Conservation (phyloP, 257 asterid species). For the Coffea canephora region DNA sequence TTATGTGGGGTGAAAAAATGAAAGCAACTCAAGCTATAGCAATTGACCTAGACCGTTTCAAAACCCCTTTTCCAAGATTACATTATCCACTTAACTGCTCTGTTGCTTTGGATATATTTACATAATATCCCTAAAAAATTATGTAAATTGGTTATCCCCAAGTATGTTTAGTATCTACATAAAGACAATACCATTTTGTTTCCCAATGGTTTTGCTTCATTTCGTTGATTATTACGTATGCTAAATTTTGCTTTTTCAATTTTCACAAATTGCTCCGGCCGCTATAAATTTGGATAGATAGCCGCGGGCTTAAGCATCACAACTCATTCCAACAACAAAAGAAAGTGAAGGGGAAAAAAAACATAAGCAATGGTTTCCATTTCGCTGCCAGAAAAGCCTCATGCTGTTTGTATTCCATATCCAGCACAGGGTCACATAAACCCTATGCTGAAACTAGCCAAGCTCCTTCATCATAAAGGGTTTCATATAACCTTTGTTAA, state of each 20-base stretch:
- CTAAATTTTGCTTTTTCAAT: not conserved
- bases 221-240: not conserved
- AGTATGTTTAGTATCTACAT: no score
- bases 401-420: constrained; percentile 34
- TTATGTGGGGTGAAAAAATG: no score
- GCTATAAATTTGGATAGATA: not conserved
- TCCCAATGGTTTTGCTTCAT: not conserved
- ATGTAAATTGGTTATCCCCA: no score
- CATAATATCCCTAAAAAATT: no score
- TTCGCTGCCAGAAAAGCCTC: constrained; percentile 23
- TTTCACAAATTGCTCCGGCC: not conserved
- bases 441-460: constrained; percentile 33
- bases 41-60: no score
- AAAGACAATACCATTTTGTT: not conserved
- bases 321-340: not conserved
- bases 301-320: not conserved
- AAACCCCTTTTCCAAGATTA: no score
- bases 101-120: no score
- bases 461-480: constrained; percentile 29
- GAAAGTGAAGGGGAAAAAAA: no score
- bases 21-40: no score
- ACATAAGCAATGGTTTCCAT: constrained; percentile 19
- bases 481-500: constrained; percentile 31
- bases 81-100: no score
- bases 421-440: constrained; percentile 39